phyloP scores from a whole-genome alignment of 2,329 filamentous ascomycete species.

The Aspergillus latus region DNA sequence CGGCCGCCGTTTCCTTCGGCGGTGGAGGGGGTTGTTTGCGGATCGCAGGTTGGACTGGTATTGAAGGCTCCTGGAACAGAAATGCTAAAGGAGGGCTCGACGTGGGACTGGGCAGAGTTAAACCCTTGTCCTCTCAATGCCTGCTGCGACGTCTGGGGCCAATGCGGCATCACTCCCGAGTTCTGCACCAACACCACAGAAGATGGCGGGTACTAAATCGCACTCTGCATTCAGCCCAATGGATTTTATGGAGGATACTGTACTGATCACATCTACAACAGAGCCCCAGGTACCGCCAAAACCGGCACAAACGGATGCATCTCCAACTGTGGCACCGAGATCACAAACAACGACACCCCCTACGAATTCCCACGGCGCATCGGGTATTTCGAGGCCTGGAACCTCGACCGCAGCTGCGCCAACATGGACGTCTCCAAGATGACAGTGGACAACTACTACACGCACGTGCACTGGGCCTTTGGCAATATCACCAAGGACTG shows the following conservation, averaged over 20 bases:
- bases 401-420: conserved; percentile 33
- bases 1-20: conserved; percentile 43
- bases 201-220: not conserved
- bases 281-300: conserved; percentile 36
- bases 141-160: conserved; percentile 48
- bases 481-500: conserved; percentile 34
- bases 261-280: conserved; percentile 27
- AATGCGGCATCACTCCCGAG: conserved; percentile 47
- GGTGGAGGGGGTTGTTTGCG: conserved; percentile 44
- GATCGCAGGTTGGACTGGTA: conserved; percentile 38
- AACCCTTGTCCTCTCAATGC: conserved; percentile 50
- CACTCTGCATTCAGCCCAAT: too few relatives aligned
- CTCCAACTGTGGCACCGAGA: conserved; percentile 43
- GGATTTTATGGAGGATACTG: too few relatives aligned
- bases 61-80: conserved; percentile 38
- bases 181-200: conserved; percentile 38
- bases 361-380: conserved; percentile 21
- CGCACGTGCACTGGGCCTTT: conserved; percentile 43
- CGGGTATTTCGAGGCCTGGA: conserved; percentile 38
- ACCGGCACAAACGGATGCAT: conserved; percentile 41
- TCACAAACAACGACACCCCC: conserved; percentile 25
- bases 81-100: conserved; percentile 26
- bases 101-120: conserved; percentile 32
- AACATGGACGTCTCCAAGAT: conserved; percentile 22
- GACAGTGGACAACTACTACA: conserved; percentile 19